phyloP scores from a whole-genome alignment of 768 basidiomycete genomes.

The Kwoniella europaea region DNA sequence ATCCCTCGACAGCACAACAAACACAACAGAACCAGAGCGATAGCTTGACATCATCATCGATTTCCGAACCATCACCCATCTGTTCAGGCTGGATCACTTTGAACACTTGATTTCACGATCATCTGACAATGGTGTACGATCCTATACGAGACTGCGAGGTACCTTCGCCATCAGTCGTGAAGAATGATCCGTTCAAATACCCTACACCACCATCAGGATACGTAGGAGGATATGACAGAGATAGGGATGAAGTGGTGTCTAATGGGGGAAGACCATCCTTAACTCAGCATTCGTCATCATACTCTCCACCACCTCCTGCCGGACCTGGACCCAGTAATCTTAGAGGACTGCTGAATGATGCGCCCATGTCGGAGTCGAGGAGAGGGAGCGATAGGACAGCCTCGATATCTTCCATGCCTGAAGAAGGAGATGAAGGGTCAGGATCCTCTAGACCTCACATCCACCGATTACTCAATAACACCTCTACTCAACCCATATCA shows the following conservation, averaged over 20 bases:
- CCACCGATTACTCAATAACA: constrained; percentile 31
- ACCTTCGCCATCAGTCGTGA: constrained; percentile 43
- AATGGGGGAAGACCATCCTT: constrained; percentile 11
- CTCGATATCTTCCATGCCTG: constrained; percentile 23
- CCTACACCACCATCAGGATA: constrained; percentile 2
- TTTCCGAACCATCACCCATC: background rate
- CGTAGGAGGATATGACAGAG: constrained; percentile 1
- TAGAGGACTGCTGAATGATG: constrained; percentile 44
- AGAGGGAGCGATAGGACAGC: constrained; percentile 31
- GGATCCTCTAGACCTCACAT: constrained; percentile 30
- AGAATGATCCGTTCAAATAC: constrained; percentile 10
- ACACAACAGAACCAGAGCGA: background rate
- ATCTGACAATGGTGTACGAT: constrained; percentile 50
- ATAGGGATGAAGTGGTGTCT: constrained; percentile 5
- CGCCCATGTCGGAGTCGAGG: constrained; percentile 13
- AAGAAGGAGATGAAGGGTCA: constrained; percentile 33
- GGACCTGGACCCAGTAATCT: constrained; percentile 35
- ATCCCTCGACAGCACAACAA: background rate
- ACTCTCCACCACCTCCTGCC: constrained; percentile 28
- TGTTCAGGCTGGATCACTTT: background rate
- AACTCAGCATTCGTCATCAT: constrained; percentile 7
- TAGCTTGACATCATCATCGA: background rate
- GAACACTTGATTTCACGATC: background rate
- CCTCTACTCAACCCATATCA: constrained; percentile 26
- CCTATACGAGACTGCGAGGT: constrained; percentile 52